These are phyloP conservation scores for Eucalyptus polybractea DNA, from an alignment of 345 rosid species.

Conservation along the genomic window DNA sequence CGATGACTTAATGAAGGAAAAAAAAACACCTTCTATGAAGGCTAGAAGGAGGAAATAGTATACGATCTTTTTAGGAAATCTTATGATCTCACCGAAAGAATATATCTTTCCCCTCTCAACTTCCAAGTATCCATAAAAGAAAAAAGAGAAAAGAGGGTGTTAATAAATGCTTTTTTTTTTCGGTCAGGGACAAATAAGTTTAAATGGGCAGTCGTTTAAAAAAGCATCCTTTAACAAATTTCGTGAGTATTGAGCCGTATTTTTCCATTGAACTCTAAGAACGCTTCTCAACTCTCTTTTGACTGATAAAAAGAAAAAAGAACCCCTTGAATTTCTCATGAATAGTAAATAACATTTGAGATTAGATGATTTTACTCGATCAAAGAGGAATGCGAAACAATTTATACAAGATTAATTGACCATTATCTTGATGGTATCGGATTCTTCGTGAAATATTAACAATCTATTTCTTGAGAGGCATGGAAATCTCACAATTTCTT, in stretches of 20 bases:
- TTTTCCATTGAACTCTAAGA: background rate
- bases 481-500: background rate
- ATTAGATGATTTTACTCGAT: background rate
- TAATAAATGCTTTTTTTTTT: background rate
- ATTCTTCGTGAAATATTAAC: background rate
- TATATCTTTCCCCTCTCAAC: background rate
- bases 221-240: background rate
- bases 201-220: background rate
- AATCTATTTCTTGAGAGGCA: background rate
- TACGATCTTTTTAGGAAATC: background rate
- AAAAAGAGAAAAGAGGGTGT: background rate
- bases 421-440: fast-evolving
- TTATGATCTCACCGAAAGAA: background rate
- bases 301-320: background rate
- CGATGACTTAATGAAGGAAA: background rate
- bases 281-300: background rate
- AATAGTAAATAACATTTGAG: background rate
- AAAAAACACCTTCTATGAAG: no score
- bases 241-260: fast-evolving
- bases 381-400: background rate
- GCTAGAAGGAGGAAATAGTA: background rate
- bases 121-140: background rate
- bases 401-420: background rate
- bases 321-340: fast-evolving
- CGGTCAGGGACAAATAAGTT: background rate